Evolutionary conservation across 1,284 basidiomycete species (phyloP), one percentile per base, ranked within the genome.

Genomic region (Flammula alnicola): DNA sequence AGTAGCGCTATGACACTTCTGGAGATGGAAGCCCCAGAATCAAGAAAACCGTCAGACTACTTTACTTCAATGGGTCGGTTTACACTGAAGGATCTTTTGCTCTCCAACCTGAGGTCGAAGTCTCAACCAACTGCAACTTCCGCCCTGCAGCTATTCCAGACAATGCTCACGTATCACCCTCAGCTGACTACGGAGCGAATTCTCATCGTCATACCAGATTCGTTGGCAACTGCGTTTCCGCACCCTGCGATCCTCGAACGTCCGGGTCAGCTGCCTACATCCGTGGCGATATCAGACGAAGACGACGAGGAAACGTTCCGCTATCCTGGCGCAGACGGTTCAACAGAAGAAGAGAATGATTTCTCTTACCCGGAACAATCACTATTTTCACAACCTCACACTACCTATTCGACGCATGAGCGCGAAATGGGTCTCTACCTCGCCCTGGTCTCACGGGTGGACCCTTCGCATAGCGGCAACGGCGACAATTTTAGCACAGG

Each of bases 31-130:
- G 87, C 84, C 3, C 88, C 86, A 1, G 81, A 81, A 11, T 81
- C 83, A 6, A 76, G 78, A 33, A 80, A 79, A 44, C 79, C 78
- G 42, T 83, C 88, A 0, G 84, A 86, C 57, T 96, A 96, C 68
- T 91, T 92, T 65, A 92, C 87, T 3, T 86, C 91, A 0, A 81
- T 88, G 68, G 91, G 87, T 10, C 83, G 93, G 12, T 97, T 94
- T 71, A 95, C 91, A 2, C 75, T 97, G 16, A 94, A 93, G 63
- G 94, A 97, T 61, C 78, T 97, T 20, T 71, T 97, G 4, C 63
- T 92, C 38, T 81, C 91, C 40, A 94, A 93, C 61, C 70, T 96
- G 19, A 76, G 79, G 10, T 93, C 91, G 2, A 70, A 71, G 35
- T 82, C 80, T 7, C 78, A 83, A 47, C 68, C 83, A 0, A 82